These are phyloP conservation scores for Ziziphus jujuba DNA, from an alignment of 306 rosid species.

Conservation along the genomic window DNA sequence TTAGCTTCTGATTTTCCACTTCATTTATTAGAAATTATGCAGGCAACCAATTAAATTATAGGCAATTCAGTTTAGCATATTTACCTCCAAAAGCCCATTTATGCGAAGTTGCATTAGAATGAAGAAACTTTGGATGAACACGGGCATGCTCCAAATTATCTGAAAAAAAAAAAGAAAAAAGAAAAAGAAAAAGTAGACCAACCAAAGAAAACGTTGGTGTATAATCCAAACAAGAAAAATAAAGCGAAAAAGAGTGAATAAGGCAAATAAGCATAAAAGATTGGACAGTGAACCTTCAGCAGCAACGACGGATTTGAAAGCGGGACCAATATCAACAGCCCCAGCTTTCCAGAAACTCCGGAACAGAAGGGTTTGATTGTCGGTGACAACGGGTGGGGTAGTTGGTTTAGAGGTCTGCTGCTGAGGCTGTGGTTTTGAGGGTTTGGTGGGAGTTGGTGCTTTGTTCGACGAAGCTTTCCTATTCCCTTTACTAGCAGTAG, in stretches of 20 bases:
- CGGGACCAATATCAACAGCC: not conserved
- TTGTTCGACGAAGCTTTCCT: not conserved
- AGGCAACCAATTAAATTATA: not conserved
- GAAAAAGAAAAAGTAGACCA: not conserved
- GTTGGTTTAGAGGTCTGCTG: not conserved
- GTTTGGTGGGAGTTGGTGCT: not conserved
- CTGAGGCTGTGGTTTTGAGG: not conserved
- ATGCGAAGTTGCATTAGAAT: constrained; percentile 96
- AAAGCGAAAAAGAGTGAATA: no score
- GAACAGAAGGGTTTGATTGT: not conserved
- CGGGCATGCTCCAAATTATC: constrained; percentile 86
- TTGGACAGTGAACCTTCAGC: not conserved
- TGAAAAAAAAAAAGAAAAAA: constrained; percentile 18
- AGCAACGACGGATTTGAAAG: not conserved
- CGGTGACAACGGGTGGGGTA: not conserved
- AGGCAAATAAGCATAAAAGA: no score
- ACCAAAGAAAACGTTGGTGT: not conserved
- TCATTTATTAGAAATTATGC: not conserved
- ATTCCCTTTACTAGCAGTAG: not conserved
- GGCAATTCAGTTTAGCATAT: not conserved
- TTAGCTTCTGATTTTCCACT: no score
- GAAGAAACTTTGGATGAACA: constrained; percentile 96
- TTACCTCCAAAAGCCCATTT: constrained; percentile 99
- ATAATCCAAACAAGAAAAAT: not conserved
- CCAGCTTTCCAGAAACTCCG: not conserved